Evolutionary conservation across 176 grass and related monocot species (phyloP).

Genomic region (Tillandsia leiboldiana): DNA sequence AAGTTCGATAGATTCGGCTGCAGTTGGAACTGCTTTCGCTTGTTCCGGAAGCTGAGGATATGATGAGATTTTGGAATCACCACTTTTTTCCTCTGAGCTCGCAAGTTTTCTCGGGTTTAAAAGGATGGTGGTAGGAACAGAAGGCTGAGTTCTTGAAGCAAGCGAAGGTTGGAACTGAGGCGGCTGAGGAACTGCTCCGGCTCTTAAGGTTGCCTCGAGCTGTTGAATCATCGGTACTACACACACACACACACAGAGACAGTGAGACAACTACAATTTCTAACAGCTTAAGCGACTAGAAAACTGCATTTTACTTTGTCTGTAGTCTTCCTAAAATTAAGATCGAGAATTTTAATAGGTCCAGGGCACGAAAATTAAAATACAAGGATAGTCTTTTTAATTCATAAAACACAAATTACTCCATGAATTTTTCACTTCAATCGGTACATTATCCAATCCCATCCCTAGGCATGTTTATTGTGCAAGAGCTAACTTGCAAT

Average conservation of each 20-base stretch:
- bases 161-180: slow-evolving; percentile 4
- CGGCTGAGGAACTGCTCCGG: slow-evolving; percentile 20
- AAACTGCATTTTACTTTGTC: no score
- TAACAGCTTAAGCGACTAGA: no score
- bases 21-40: not conserved
- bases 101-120: not conserved
- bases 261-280: not conserved
- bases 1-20: not conserved
- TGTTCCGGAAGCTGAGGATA: not conserved
- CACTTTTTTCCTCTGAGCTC: not conserved
- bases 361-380: no score
- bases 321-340: no score
- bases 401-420: no score
- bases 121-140: not conserved
- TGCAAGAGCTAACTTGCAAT: no score
- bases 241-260: not conserved
- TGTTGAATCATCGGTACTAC: slow-evolving; percentile 66
- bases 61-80: slow-evolving; percentile 1
- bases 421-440: no score
- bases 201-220: slow-evolving; percentile 45
- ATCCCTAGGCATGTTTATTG: no score
- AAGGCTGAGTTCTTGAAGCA: slow-evolving; percentile 25
- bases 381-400: no score
- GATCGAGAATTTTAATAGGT: no score
- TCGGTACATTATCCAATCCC: no score